Base-by-base conservation (phyloP, 1,284 basidiomycete genomes). In the Apiotrichum brassicae region DNA sequence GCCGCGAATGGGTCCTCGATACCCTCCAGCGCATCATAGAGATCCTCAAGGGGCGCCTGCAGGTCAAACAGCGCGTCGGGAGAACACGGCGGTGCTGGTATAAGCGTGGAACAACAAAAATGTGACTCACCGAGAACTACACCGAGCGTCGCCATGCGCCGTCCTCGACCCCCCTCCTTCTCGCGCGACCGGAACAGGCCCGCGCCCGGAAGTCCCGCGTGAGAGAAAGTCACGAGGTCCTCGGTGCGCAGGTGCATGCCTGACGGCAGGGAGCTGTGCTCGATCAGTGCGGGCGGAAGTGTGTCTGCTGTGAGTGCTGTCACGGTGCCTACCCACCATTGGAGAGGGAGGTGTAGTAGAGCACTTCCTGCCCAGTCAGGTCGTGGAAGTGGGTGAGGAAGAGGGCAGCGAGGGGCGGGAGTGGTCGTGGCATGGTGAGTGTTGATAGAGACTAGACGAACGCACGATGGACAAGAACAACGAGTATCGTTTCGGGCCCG, bases 301-400 rank as follows among this genome's bases (percentile, higher is more conserved):
- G 34, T 30, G 14, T 53, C 47, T 54, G 28, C 28, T 30, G 23
- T 49, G 36, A 41, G 20, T n/a, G 26, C 34, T 7, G 34, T 30
- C 32, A 22, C n/a, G 16, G n/a, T 6, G 24, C 4, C 16, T 7
- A 48, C 62, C 48, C 40, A 67, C 65, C 59, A 2, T 59, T 51
- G 6, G 47, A 47, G n/a, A 56, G 18, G 3, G 65, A 64, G 11
- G 37, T 47, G 51, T 66, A 71, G 56, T 61, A 70, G 0, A 59
- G 37, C 3, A 63, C 59, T 6, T 61, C 60, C 43, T 71, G 69
- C 4, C 69, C 69, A 40, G 64, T 68, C 49, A 65, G 63, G 48
- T 71, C 69, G 55, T 71, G 62, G 40, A 71, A 71, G 43, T 71
- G 62, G 4, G 68, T 66, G 20, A 71, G 51, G 49, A 70, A 70